Evolutionary conservation across 2,329 filamentous ascomycete species (phyloP), one percentile per base, ranked within the genome.

Genomic region (Diplocarpon mali): DNA sequence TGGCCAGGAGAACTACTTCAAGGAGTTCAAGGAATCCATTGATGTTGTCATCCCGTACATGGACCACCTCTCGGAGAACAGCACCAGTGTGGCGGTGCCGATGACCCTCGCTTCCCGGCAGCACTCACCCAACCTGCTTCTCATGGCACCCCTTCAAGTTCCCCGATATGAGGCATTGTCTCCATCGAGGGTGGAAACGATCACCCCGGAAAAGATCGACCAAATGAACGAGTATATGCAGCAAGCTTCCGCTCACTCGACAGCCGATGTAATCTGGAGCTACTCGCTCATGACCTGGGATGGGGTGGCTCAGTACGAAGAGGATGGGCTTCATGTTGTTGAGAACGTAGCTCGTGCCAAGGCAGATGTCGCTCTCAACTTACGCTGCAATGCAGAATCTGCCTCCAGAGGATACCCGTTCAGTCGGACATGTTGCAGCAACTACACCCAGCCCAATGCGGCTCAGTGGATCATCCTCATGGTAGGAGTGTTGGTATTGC

Each of bases 141-240:
- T 61, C 3, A 30, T 61, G 13, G 53, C 58, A 1, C 58, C 58
- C 47, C 61, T 65, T 7, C 64, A 66, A 37, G 62, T 55, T 7
- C 58, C 58, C 13, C 49, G 49, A 50, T 61, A 61, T 46, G 46
- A 57, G 31, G 44, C 43, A 31, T 40, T 61, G 13, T 58, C 57
- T n/a, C 56, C 57, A 11, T 55, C 53, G n/a, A 47, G 57, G 44
- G 55, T 67, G 35, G 56, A 59, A 40, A 68, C 66, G 0, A 69
- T 77, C 28, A 69, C 65, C 2, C 68, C 69, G 1, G 60, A 65
- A 43, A 69, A 70, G 49, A 67, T 78, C 38, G 58, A 64, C 42
- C 61, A 64, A 34, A 74, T 79, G 69, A 76, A 78, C 53, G 57
- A 63, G 28, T 70, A 72, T 50, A 60, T 80, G 6, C 59, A 62